Percentiles rank a stretch among this genome's conserved stretches.
These are phyloP conservation scores for Mycena floridula DNA, from an alignment of 768 basidiomycete species.

Conservation along the genomic window DNA sequence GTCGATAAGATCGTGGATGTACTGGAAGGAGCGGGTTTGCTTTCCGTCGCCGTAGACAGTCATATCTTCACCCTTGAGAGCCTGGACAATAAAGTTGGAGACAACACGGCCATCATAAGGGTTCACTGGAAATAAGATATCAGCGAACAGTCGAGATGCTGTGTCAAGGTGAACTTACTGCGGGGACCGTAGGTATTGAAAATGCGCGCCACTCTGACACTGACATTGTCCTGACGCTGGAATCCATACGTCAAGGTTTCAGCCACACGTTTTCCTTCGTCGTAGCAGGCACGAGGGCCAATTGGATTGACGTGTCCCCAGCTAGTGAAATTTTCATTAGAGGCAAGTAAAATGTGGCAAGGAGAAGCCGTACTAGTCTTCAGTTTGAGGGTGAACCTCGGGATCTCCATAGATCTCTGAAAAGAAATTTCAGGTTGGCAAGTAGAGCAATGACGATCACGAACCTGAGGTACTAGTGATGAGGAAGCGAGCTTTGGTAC, in stretches of 20 bases:
- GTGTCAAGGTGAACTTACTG: slow-evolving; percentile 38
- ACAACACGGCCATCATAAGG: slow-evolving; percentile 96
- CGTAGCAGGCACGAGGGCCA: slow-evolving; percentile 98
- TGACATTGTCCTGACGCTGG: slow-evolving; percentile 90
- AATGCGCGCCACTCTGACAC: slow-evolving; percentile 95
- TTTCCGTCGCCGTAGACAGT: slow-evolving; percentile 93
- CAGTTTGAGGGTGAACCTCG: slow-evolving; percentile 93
- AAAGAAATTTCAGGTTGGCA: slow-evolving; percentile 1
- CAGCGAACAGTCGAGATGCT: not conserved
- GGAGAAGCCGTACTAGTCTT: slow-evolving; percentile 96
- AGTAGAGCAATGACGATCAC: slow-evolving; percentile 13
- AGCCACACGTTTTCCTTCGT: slow-evolving; percentile 98
- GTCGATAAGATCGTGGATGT: slow-evolving; percentile 95
- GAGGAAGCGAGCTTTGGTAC: slow-evolving; percentile 94
- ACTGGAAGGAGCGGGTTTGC: slow-evolving; percentile 96
- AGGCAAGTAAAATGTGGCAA: too few species aligned
- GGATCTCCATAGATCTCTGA: slow-evolving; percentile 98
- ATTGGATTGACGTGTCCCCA: slow-evolving; percentile 99
- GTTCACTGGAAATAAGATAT: slow-evolving; percentile 58
- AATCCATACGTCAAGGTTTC: slow-evolving; percentile 97
- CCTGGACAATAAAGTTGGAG: slow-evolving; percentile 98
- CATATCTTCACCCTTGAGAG: slow-evolving; percentile 93
- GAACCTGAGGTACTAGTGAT: slow-evolving; percentile 91
- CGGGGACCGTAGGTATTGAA: slow-evolving; percentile 95
- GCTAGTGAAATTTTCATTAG: slow-evolving; percentile 41